Conservation (phyloP, 495 filamentous ascomycete genomes). For the Aspergillus sclerotioniger region DNA sequence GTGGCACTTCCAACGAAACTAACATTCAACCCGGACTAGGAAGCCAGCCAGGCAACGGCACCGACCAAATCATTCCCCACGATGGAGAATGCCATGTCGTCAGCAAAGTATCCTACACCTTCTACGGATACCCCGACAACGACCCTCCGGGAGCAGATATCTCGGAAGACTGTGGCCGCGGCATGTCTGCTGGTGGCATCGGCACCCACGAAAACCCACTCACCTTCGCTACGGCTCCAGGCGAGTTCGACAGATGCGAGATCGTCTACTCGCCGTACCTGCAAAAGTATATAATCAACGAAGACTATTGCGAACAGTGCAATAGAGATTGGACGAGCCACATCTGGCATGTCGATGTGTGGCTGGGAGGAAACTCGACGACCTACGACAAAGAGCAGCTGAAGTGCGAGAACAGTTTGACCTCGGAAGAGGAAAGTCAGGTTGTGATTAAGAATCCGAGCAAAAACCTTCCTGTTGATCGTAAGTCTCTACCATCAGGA, state of each 20-base stretch:
- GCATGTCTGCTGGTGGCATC: conserved; percentile 25
- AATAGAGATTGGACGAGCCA: conserved; percentile 27
- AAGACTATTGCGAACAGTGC: conserved; percentile 35
- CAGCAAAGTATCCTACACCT: conserved; percentile 17
- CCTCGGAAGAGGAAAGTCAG: conserved; percentile 11
- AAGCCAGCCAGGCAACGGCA: background rate
- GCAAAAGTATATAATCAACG: conserved; percentile 39
- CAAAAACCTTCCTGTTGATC: conserved; percentile 1
- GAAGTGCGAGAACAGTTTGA: conserved; percentile 37
- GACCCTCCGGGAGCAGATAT: conserved; percentile 37
- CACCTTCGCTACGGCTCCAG: conserved; percentile 43
- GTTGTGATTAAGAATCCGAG: background rate
- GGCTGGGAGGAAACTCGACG: conserved; percentile 37
- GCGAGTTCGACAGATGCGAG: conserved; percentile 41
- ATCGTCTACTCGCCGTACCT: conserved; percentile 42
- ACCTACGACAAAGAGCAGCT: conserved; percentile 29
- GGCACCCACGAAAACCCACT: conserved; percentile 44
- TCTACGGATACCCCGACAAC: conserved; percentile 45
- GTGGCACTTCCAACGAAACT: background rate
- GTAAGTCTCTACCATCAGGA: background rate
- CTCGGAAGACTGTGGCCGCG: conserved; percentile 35
- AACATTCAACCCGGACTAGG: too few species aligned
- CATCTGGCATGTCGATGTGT: conserved; percentile 41
- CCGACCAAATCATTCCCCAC: background rate
- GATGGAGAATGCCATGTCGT: background rate